phyloP scores from a whole-genome alignment of 208 protist genomes.

The Tetramitus jugosus region DNA sequence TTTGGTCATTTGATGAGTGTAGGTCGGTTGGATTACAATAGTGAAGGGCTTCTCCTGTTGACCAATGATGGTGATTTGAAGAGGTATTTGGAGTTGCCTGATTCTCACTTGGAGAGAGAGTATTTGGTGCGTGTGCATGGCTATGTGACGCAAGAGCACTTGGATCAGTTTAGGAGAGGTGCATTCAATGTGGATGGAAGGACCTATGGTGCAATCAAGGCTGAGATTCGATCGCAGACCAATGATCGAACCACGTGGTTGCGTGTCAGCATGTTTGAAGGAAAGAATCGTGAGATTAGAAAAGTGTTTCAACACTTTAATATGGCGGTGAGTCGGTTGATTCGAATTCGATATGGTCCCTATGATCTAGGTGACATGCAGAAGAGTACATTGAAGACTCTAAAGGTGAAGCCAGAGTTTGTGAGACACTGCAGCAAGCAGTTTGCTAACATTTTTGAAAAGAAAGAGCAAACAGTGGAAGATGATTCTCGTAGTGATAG shows the following conservation, averaged over 20 bases:
- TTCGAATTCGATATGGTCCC: background rate
- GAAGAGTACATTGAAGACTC: too few species aligned
- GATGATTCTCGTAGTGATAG: too few species aligned
- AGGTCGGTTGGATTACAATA: conserved; percentile 10
- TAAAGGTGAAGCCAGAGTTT: too few species aligned
- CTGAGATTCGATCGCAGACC: background rate
- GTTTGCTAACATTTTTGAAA: too few species aligned
- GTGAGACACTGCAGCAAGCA: too few species aligned
- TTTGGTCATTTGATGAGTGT: conserved; percentile 19
- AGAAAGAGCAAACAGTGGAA: too few species aligned
- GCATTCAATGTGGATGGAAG: conserved; percentile 1
- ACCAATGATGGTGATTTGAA: conserved; percentile 17
- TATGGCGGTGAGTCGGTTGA: background rate
- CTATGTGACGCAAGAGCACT: background rate
- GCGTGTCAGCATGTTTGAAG: background rate
- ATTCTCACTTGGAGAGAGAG: background rate
- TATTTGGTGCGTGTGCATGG: conserved; percentile 9
- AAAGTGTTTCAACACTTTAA: conserved; percentile 6
- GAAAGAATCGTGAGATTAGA: conserved; percentile 21
- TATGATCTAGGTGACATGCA: background rate
- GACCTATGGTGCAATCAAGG: background rate
- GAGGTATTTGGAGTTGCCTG: background rate
- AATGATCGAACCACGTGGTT: background rate
- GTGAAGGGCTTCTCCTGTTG: conserved; percentile 17
- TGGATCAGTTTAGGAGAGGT: background rate